Evolutionary conservation across 2,329 filamentous ascomycete species (phyloP), one percentile per base, ranked within the genome.

Genomic region (Graphilbum ipis-grandicollis): DNA sequence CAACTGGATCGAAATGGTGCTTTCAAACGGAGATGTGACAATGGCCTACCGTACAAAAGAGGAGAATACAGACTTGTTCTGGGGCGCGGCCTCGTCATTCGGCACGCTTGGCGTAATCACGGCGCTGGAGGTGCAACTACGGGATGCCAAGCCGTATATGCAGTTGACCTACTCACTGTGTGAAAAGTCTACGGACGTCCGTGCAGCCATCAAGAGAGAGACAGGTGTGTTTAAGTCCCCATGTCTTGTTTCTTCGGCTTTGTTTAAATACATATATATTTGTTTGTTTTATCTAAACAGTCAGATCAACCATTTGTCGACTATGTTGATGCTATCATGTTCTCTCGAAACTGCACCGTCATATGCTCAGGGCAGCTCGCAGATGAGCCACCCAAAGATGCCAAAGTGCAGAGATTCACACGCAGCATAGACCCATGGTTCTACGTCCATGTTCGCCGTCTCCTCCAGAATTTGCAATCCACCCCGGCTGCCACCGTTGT

Each of bases 241-340:
- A n/a, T n/a, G n/a, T n/a, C n/a, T n/a, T n/a, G n/a, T n/a, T n/a
- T n/a, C n/a, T n/a, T n/a, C n/a, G n/a, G n/a, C n/a, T n/a, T n/a
- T n/a, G n/a, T n/a, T n/a, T n/a, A n/a, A n/a, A n/a, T n/a, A n/a
- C n/a, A n/a, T n/a, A n/a, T n/a, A n/a, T n/a, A n/a, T n/a, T n/a
- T n/a, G n/a, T n/a, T n/a, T n/a, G n/a, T n/a, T n/a, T n/a, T n/a
- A n/a, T n/a, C n/a, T n/a, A n/a, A n/a, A n/a, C n/a, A n/a, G n/a
- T n/a, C n/a, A n/a, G n/a, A n/a, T n/a, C 32, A 36, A 14, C 26
- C 26, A 1, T 9, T 22, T 1, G 35, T 40, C 2, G 75, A 83
- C 41, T 85, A 75, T 44, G 60, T 86, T 2, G 79, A 84, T 41
- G 77, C 65, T 2, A 77, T 83, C 31, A 57, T 74, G n/a, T 81